A percentile compares a stretch with the other conserved stretches of the same genome.
Conservation (phyloP, 2,329 filamentous ascomycete genomes). For the Helotiales sp. region DNA sequence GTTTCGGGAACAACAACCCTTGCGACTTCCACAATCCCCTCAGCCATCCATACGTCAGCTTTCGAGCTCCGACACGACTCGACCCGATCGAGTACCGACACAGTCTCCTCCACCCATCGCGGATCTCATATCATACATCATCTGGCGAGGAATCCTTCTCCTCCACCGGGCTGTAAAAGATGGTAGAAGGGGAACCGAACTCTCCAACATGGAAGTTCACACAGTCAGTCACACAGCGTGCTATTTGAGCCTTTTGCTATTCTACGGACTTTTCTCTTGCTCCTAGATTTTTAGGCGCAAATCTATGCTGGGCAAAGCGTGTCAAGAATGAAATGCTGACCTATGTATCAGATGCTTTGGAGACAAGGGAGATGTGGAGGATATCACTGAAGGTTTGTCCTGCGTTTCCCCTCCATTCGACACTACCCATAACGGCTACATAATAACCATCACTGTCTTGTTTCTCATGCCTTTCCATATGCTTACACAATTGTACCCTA, state of each 20-base stretch:
- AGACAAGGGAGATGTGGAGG: conserved; percentile 97
- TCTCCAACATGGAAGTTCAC: conserved; percentile 99
- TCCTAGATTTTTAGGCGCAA: neutral
- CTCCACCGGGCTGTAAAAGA: conserved; percentile 55
- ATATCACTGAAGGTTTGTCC: conserved; percentile 38
- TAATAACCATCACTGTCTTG: neutral
- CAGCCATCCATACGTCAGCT: conserved; percentile 26
- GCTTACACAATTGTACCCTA: conserved; percentile 38
- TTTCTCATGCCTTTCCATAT: neutral
- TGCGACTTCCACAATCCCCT: conserved; percentile 21
- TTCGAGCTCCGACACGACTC: conserved; percentile 17
- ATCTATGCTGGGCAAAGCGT: neutral
- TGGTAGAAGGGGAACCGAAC: conserved; percentile 94
- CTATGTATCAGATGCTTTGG: conserved; percentile 79
- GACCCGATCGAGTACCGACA: conserved; percentile 26
- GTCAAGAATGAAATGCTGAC: conserved; percentile 26
- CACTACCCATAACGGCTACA: neutral
- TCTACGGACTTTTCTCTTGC: neutral
- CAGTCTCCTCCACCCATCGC: conserved; percentile 11
- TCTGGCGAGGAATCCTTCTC: conserved; percentile 32
- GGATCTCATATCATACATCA: conserved; percentile 6
- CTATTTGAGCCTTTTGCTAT: neutral
- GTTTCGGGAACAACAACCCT: conserved; percentile 25
- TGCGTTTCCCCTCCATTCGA: neutral
- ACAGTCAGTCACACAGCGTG: conserved; percentile 53